Evolutionary conservation across 225 moss, liverwort and hornwort genomes (phyloP).

Genomic region (Physcomitrium patens): DNA sequence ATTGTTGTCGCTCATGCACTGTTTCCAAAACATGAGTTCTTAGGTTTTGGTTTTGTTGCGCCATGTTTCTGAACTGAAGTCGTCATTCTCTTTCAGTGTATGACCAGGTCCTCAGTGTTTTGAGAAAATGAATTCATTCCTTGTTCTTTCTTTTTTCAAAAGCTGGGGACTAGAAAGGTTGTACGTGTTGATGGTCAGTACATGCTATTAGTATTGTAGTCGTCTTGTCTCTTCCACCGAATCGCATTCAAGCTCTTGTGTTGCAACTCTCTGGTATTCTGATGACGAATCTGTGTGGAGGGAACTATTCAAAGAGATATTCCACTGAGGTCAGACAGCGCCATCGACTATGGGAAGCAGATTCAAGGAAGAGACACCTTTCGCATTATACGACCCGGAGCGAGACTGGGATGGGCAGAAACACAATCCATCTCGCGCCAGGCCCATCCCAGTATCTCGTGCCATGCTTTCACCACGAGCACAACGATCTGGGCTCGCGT

Average conservation of each 20-base stretch:
- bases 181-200: background rate
- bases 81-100: background rate
- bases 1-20: background rate
- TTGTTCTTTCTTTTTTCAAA: too few relatives aligned
- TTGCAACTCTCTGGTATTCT: background rate
- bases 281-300: background rate
- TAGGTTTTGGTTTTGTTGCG: background rate
- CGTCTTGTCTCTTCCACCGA: background rate
- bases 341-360: conserved; percentile 33
- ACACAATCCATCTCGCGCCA: background rate
- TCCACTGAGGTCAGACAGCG: background rate
- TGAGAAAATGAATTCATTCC: background rate
- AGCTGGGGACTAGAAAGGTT: background rate
- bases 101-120: background rate
- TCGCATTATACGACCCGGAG: conserved; percentile 38
- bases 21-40: background rate
- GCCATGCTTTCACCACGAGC: conserved; percentile 26
- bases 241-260: background rate
- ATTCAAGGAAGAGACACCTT: conserved; percentile 22
- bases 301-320: background rate
- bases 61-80: background rate
- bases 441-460: conserved; percentile 5
- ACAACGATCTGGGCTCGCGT: background rate
- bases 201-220: background rate
- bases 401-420: conserved; percentile 18